Percentiles rank a stretch among this genome's conserved stretches.
phyloP scores from a whole-genome alignment of 305 asterid genomes.

The Andrographis paniculata region DNA sequence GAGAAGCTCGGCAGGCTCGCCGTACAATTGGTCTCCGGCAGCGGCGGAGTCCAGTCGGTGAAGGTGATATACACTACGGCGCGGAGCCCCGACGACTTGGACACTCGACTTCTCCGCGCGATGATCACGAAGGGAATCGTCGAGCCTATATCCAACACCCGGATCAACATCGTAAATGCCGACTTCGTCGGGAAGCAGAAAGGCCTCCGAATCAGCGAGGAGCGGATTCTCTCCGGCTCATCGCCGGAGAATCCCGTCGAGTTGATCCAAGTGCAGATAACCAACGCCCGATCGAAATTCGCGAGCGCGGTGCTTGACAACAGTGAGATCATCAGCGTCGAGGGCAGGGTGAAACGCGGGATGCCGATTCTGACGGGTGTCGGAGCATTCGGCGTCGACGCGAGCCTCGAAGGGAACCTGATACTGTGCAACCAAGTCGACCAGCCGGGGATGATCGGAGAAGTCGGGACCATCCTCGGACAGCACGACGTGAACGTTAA shows the following conservation, averaged over 20 bases:
- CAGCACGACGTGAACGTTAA: slow-evolving; percentile 70
- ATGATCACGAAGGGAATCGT: slow-evolving; percentile 85
- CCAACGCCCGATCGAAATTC: slow-evolving; percentile 52
- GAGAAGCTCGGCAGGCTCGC: slow-evolving; percentile 86
- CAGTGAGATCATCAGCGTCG: slow-evolving; percentile 45
- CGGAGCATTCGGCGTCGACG: slow-evolving; percentile 56
- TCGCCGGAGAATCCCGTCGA: slow-evolving; percentile 59
- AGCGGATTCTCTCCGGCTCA: slow-evolving; percentile 35
- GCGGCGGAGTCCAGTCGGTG: slow-evolving; percentile 65
- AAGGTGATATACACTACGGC: slow-evolving; percentile 61
- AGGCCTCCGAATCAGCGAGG: slow-evolving; percentile 69
- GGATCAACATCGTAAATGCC: slow-evolving; percentile 73
- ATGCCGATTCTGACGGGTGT: slow-evolving; percentile 51
- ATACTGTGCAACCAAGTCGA: slow-evolving; percentile 72
- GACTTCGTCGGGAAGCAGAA: slow-evolving; percentile 81
- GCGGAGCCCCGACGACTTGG: slow-evolving; percentile 65
- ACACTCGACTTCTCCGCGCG: slow-evolving; percentile 87
- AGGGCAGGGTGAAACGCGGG: slow-evolving; percentile 62
- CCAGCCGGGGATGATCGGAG: slow-evolving; percentile 81
- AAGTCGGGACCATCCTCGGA: slow-evolving; percentile 67
- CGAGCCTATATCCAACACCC: slow-evolving; percentile 64
- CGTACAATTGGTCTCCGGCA: slow-evolving; percentile 67
- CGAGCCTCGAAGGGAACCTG: slow-evolving; percentile 71
- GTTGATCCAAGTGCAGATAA: slow-evolving; percentile 55
- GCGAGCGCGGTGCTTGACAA: slow-evolving; percentile 53